A percentile compares a stretch with the other conserved stretches of the same genome.
These are phyloP conservation scores for Pyrenula massariospora DNA, from an alignment of 495 filamentous ascomycete genomes.

Conservation along the genomic window DNA sequence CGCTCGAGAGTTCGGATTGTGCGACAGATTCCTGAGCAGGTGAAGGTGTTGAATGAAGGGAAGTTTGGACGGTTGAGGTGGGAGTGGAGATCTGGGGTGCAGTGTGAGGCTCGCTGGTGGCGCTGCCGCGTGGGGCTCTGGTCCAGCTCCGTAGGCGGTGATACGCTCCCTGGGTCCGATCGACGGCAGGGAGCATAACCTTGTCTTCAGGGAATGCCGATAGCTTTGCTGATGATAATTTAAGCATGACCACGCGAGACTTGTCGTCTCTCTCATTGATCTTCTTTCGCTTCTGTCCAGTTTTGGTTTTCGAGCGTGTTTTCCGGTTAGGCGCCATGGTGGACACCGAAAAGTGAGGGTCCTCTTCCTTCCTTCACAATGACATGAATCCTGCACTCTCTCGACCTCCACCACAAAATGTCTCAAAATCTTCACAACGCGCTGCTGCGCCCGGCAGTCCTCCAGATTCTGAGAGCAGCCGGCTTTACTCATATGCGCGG, in stretches of 20 bases:
- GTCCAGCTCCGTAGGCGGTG: background rate
- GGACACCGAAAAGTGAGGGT: background rate
- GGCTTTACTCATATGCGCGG: slow-evolving; percentile 69
- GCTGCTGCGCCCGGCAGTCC: slow-evolving; percentile 67
- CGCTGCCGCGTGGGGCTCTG: background rate
- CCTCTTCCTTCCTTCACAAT: slow-evolving; percentile 1
- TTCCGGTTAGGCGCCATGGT: background rate
- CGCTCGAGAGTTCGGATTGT: background rate
- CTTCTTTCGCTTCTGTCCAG: background rate
- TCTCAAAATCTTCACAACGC: slow-evolving; percentile 51
- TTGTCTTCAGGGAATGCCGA: background rate
- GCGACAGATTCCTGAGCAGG: background rate
- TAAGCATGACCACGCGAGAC: background rate
- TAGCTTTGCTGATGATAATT: background rate
- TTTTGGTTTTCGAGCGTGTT: background rate
- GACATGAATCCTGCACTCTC: slow-evolving; percentile 4
- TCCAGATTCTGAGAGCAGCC: slow-evolving; percentile 77
- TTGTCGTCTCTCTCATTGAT: background rate
- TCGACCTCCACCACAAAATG: slow-evolving; percentile 14
- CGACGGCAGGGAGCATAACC: background rate
- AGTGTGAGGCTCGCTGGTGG: background rate
- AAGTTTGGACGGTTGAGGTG: background rate
- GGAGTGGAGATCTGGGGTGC: background rate
- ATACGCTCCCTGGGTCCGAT: background rate
- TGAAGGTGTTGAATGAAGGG: background rate